Conservation (phyloP, 2,329 filamentous ascomycete genomes). For the Clarireedia homoeocarpa region DNA sequence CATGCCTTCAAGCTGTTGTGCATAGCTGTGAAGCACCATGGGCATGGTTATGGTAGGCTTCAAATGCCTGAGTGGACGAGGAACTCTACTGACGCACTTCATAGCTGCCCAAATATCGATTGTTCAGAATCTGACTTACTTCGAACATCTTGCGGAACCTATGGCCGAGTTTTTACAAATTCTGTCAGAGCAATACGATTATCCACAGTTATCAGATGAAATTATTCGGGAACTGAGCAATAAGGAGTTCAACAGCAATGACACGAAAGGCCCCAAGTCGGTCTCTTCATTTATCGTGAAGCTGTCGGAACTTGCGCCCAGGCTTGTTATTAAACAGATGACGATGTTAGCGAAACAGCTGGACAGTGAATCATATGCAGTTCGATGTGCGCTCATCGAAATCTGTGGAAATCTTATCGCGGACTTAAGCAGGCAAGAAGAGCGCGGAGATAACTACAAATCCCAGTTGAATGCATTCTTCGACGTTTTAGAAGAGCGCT, state of each 20-base stretch:
- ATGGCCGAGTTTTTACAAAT: constrained; percentile 99
- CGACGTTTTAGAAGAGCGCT: constrained; percentile 90
- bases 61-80: not conserved
- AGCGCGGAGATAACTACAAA: constrained; percentile 86
- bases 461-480: constrained; percentile 96
- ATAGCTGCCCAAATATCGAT: constrained; percentile 95
- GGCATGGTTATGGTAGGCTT: constrained; percentile 78
- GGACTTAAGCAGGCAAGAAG: constrained; percentile 84
- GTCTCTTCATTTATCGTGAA: constrained; percentile 91
- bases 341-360: constrained; percentile 88
- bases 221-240: constrained; percentile 90
- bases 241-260: constrained; percentile 97
- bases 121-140: constrained; percentile 95
- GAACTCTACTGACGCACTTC: constrained; percentile 19
- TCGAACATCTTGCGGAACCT: constrained; percentile 95
- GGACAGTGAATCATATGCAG: constrained; percentile 94
- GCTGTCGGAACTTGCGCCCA: constrained; percentile 83
- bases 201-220: constrained; percentile 89
- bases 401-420: constrained; percentile 93
- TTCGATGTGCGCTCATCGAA: constrained; percentile 89
- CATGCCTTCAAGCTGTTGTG: constrained; percentile 96
- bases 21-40: constrained; percentile 94
- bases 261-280: constrained; percentile 90
- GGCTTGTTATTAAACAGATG: constrained; percentile 95
- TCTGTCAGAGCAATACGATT: constrained; percentile 93